Conservation (phyloP, 345 rosid species). For the Arabidopsis arenosa region DNA sequence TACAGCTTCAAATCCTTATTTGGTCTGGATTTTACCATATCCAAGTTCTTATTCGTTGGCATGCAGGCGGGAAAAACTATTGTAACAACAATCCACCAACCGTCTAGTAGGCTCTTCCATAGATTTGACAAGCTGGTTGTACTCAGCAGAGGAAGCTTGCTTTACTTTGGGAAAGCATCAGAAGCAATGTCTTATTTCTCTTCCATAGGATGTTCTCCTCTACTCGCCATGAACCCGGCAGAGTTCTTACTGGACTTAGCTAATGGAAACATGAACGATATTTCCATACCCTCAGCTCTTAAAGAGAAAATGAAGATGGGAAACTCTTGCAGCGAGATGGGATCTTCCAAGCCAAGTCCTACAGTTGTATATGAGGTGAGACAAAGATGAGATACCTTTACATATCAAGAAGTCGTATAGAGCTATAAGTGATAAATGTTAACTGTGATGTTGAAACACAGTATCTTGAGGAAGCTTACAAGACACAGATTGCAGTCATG, state of each 20-base stretch:
- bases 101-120: slow-evolving; percentile 93
- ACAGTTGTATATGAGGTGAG: slow-evolving; percentile 72
- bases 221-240: slow-evolving; percentile 90
- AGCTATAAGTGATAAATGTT: slow-evolving; percentile 10
- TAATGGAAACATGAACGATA: slow-evolving; percentile 77
- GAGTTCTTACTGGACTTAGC: slow-evolving; percentile 96
- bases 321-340: slow-evolving; percentile 47
- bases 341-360: slow-evolving; percentile 71
- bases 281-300: slow-evolving; percentile 82
- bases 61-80: slow-evolving; percentile 87
- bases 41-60: slow-evolving; percentile 38
- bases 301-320: slow-evolving; percentile 70
- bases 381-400: slow-evolving; percentile 19
- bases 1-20: neutral
- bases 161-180: slow-evolving; percentile 91
- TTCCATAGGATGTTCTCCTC: slow-evolving; percentile 84
- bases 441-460: slow-evolving; percentile 50
- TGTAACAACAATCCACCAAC: slow-evolving; percentile 93
- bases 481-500: slow-evolving; percentile 59
- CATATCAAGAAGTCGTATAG: slow-evolving; percentile 14
- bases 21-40: slow-evolving; percentile 19
- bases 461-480: slow-evolving; percentile 89
- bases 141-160: slow-evolving; percentile 86
- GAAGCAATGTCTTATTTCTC: slow-evolving; percentile 79
- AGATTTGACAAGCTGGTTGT: slow-evolving; percentile 88